A percentile compares a stretch with the other conserved stretches of the same genome.
These are phyloP conservation scores for Venturia oleaginea DNA, from an alignment of 2,329 filamentous ascomycete species.

Conservation along the genomic window DNA sequence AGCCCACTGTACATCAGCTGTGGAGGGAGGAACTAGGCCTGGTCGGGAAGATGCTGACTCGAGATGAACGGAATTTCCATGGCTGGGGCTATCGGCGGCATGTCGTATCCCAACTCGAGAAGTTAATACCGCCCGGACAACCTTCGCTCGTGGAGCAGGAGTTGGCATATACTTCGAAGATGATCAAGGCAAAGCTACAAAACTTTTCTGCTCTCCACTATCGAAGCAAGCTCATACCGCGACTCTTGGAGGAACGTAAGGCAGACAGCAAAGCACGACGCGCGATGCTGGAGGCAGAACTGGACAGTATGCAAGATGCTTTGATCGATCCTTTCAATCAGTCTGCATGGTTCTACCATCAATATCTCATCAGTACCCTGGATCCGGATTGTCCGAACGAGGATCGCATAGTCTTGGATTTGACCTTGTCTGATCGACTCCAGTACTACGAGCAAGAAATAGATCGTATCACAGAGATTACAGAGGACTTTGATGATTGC, in stretches of 20 bases:
- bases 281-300: slow-evolving; percentile 66
- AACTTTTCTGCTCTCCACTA: slow-evolving; percentile 98
- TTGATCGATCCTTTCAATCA: slow-evolving; percentile 89
- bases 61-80: slow-evolving; percentile 88
- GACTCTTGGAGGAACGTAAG: slow-evolving; percentile 60
- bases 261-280: slow-evolving; percentile 55
- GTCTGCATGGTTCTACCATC: slow-evolving; percentile 94
- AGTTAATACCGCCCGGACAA: slow-evolving; percentile 23
- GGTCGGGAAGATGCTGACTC: slow-evolving; percentile 76
- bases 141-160: slow-evolving; percentile 54
- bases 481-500: slow-evolving; percentile 58
- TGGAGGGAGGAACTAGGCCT: slow-evolving; percentile 81
- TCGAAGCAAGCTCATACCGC: slow-evolving; percentile 72
- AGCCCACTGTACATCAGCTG: slow-evolving; percentile 53
- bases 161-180: slow-evolving; percentile 82
- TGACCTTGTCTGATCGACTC: slow-evolving; percentile 53
- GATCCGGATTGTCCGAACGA: slow-evolving; percentile 43
- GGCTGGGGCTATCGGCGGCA: slow-evolving; percentile 87
- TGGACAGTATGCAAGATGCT: slow-evolving; percentile 65
- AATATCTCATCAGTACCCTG: slow-evolving; percentile 65
- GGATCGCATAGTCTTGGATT: slow-evolving; percentile 53
- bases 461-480: slow-evolving; percentile 60
- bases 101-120: slow-evolving; percentile 69
- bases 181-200: slow-evolving; percentile 75
- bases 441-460: slow-evolving; percentile 62